Base-by-base conservation (phyloP, 139 green algal genomes). In the Ettlia oleoabundans region DNA sequence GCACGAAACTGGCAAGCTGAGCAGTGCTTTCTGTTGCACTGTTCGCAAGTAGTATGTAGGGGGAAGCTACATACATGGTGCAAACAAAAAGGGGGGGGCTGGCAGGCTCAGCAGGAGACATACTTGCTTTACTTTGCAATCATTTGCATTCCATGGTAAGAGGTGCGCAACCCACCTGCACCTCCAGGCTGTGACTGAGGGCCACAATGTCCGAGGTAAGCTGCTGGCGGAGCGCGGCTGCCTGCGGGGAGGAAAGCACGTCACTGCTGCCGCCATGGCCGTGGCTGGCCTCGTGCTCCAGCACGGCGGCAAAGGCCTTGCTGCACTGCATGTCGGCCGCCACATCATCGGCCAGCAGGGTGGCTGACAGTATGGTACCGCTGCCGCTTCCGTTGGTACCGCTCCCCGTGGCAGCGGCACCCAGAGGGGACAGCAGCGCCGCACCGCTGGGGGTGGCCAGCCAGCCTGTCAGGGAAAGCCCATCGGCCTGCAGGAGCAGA, bases 241-340 rank as follows among this genome's bases (percentile, higher is more conserved):
- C 43, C 3, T 32, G 35, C 3, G 75, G 52, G 42, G 76, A 75
- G 35, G 86, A 78, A 88, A 96, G 91, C 67, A 85, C 86, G 47
- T 89, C 76, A 0, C 89, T 64, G 40, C 75, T 65, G 3, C 61
- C 71, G 13, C 19, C 33, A n/a, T 70, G 53, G 3, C 41, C 69
- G 13, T 70, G 18, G 55, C 55, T n/a, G 55, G 18, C 74, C 55
- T 92, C 90, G 90, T 96, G 96, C 42, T 89, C 71, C 61, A 84
- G 42, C 41, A 96, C 90, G 1, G 90, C 91, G 0, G 82, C 84
- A 82, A 95, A 96, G 2, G 90, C 89, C 22, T 89, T 82, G 42
- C 58, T 55, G 53, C 85, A 89, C 68, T 78, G 66, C 51, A 62
- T 55, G 73, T 81, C 73, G 0, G 43, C 63, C 9, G 67, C 65